Evolutionary conservation across 2,329 filamentous ascomycete genomes (phyloP), one percentile per base, ranked within the genome.

Genomic region (Fusarium virguliforme): DNA sequence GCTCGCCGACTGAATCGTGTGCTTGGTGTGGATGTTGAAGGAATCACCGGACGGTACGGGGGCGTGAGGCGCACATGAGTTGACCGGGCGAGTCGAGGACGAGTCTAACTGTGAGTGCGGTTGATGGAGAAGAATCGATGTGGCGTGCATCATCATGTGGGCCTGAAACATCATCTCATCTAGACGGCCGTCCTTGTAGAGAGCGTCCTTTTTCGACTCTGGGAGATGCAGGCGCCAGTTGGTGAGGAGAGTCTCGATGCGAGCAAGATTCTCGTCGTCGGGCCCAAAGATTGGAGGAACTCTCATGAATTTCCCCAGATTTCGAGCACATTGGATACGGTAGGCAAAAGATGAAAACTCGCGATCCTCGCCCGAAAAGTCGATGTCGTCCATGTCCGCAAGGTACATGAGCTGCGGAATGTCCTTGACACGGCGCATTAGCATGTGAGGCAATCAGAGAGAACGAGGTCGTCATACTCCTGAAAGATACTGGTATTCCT

Each of bases 161-260:
- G 93, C 94, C 79, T 97, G 94, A 82, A 97, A 97, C 81, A 97
- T 90, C 87, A 97, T 92, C 81, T 97, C 94, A 78, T 98, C 95
- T 10, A 95, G 85, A 59, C 89, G 87, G 34, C 93, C 91, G 73
- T 91, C 89, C 68, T 88, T 87, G 65, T 89, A 88, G 59, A 97
- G 83, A 15, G 93, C 85, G 67, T 93, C 88, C 61, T 86, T 86
- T 81, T 97, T 97, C 13, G 85, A 85, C 15, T 87, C 84, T 0
- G 95, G 94, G 1, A 97, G 84, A 75, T 96, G 92, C 53, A 95
- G 87, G 60, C 90, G 88, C 93, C 94, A 97, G 78, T 94, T 95
- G 13, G 86, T 87, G 41, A 90, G 81, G 4, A 87, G 81, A 0
- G 84, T 80, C 75, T 89, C 86, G 61, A 89, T 83, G 56, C 83